phyloP scores from a whole-genome alignment of 164 flowering plant species.

The Tetrastigma voinierianum region DNA sequence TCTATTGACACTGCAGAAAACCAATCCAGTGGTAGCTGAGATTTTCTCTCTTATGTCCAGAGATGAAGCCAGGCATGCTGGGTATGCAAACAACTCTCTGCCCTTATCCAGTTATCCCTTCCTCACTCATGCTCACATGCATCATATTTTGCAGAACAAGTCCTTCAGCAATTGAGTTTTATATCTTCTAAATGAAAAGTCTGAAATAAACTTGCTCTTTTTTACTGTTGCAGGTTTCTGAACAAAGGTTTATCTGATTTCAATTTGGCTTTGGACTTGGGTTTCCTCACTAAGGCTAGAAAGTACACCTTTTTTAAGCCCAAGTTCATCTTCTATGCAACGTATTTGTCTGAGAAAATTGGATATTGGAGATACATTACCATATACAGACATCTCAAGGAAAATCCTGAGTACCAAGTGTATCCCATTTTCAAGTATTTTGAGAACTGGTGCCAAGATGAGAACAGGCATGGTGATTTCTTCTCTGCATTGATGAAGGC shows the following conservation, averaged over 20 bases:
- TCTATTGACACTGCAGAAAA: constrained; percentile 58
- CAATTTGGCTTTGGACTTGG: constrained; percentile 92
- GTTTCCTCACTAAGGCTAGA: constrained; percentile 96
- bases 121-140: too few species aligned
- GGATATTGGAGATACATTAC: constrained; percentile 99
- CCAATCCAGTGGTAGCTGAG: constrained; percentile 95
- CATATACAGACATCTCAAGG: constrained; percentile 90
- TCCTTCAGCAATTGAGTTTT: neutral
- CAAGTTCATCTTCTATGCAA: constrained; percentile 95
- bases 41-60: constrained; percentile 99
- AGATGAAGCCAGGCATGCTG: constrained; percentile 99
- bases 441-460: constrained; percentile 99
- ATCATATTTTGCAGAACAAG: too few species aligned
- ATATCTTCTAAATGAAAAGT: neutral
- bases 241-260: constrained; percentile 99
- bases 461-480: constrained; percentile 99
- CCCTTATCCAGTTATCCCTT: too few species aligned
- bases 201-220: neutral
- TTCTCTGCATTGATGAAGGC: constrained; percentile 98
- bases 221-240: constrained; percentile 62
- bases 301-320: constrained; percentile 99
- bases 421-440: constrained; percentile 98
- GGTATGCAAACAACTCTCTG: constrained; percentile 45
- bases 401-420: constrained; percentile 81
- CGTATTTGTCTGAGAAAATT: constrained; percentile 94